Percentiles rank a stretch among this genome's conserved stretches.
Conservation (phyloP, 75 land plant species). For the Pinus albicaulis region DNA sequence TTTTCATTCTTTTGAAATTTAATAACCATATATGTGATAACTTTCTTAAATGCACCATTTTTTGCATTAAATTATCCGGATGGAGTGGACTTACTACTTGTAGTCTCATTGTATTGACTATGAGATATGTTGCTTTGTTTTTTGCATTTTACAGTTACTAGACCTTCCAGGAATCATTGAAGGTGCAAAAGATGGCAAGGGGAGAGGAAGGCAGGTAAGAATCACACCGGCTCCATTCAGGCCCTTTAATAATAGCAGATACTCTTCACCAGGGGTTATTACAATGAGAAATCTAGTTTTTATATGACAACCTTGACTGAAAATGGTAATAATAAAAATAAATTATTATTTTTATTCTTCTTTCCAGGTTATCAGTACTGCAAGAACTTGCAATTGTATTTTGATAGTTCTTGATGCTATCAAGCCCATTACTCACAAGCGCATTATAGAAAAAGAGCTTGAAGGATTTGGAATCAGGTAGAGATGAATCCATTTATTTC, state of each 20-base stretch:
- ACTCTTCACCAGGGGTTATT: neutral
- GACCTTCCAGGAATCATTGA: constrained; percentile 99
- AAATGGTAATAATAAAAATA: neutral
- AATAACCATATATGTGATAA: no score
- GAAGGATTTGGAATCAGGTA: constrained; percentile 99
- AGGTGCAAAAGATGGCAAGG: constrained; percentile 99
- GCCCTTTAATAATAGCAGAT: neutral
- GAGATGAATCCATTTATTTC: constrained; percentile 1
- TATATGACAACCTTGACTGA: neutral
- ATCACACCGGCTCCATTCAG: neutral
- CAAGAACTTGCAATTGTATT: constrained; percentile 98
- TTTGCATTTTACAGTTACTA: constrained; percentile 63
- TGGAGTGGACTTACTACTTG: no score
- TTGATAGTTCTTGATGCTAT: constrained; percentile 99
- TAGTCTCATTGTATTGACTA: no score
- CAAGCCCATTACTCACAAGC: constrained; percentile 99
- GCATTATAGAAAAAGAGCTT: constrained; percentile 99
- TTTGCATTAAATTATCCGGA: no score
- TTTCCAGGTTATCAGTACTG: constrained; percentile 96
- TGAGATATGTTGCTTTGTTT: no score
- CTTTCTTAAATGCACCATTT: no score
- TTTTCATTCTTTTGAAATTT: no score
- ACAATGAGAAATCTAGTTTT: neutral
- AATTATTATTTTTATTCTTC: neutral
- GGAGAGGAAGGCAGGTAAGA: constrained; percentile 98